Evolutionary conservation across 2,329 filamentous ascomycete species (phyloP).

Genomic region (Arthrobotrys iridis): DNA sequence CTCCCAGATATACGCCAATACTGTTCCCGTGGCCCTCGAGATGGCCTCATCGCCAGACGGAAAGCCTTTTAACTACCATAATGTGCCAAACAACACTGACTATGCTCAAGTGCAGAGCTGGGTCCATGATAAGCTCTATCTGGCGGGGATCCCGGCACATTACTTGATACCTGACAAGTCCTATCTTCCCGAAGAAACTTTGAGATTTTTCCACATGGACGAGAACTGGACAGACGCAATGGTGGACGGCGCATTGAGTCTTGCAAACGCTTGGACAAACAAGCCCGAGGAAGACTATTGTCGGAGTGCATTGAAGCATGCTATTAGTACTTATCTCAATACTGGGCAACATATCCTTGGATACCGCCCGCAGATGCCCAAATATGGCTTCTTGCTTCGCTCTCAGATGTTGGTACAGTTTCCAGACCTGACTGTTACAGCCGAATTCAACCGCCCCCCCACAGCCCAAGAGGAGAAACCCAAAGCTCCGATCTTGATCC

Average conservation of each 20-base stretch:
- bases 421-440: neutral
- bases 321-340: neutral
- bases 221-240: conserved; percentile 62
- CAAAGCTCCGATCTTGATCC: neutral
- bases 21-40: neutral
- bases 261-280: conserved; percentile 61
- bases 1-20: neutral
- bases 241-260: conserved; percentile 63
- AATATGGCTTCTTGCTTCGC: neutral
- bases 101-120: conserved; percentile 61
- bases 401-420: neutral
- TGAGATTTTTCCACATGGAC: conserved; percentile 65
- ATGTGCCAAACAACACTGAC: conserved; percentile 59
- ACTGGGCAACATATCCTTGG: neutral
- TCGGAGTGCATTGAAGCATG: neutral
- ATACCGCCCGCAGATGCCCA: neutral
- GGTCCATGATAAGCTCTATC: conserved; percentile 61
- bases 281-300: neutral
- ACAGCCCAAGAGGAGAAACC: neutral
- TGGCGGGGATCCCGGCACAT: conserved; percentile 62
- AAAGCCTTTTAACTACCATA: conserved; percentile 60
- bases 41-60: neutral
- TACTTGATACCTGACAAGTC: conserved; percentile 62
- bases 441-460: neutral
- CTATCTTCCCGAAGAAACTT: conserved; percentile 60